A percentile compares a stretch with the other conserved stretches of the same genome.
These are phyloP conservation scores for Rheum nobile DNA, from an alignment of 148 eudicot genomes.

Conservation along the genomic window DNA sequence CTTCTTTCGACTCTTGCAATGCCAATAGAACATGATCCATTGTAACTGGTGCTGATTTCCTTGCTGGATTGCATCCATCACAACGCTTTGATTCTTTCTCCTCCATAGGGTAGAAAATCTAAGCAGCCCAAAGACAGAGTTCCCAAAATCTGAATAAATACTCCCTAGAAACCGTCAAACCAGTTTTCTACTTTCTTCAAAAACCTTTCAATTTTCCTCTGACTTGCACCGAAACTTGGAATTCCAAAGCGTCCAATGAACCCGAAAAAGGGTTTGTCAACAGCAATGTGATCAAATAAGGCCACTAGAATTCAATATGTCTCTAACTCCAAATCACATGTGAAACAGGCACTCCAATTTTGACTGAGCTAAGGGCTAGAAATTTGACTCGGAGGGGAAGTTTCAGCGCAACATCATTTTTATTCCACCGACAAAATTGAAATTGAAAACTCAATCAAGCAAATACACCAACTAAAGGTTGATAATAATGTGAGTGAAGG, in stretches of 20 bases:
- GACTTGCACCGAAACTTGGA: constrained; percentile 9
- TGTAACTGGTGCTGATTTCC: constrained; percentile 54
- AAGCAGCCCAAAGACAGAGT: not conserved
- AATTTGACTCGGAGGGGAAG: not conserved
- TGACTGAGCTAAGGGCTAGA: constrained; percentile 1
- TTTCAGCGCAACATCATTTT: not conserved
- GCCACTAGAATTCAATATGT: not conserved
- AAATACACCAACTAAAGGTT: not conserved
- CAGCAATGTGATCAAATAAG: not conserved
- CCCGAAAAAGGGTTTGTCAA: not conserved
- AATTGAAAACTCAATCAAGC: not conserved
- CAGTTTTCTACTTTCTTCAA: not conserved
- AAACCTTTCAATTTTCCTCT: not conserved
- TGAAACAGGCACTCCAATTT: not conserved
- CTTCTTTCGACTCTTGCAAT: constrained; percentile 67
- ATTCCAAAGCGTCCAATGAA: constrained; percentile 8
- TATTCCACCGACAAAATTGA: not conserved
- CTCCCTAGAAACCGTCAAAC: constrained; percentile 15
- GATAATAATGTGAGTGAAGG: not conserved
- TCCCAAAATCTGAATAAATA: not conserved
- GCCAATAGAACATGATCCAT: constrained; percentile 83
- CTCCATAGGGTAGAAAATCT: constrained; percentile 11
- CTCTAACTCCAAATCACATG: not conserved
- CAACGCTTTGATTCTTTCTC: constrained; percentile 21
- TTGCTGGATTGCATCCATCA: constrained; percentile 58